Percentiles rank a stretch among this genome's conserved stretches.
Evolutionary conservation across 2,329 filamentous ascomycete species (phyloP).

Genomic region (Chaetomiaceae sp.): DNA sequence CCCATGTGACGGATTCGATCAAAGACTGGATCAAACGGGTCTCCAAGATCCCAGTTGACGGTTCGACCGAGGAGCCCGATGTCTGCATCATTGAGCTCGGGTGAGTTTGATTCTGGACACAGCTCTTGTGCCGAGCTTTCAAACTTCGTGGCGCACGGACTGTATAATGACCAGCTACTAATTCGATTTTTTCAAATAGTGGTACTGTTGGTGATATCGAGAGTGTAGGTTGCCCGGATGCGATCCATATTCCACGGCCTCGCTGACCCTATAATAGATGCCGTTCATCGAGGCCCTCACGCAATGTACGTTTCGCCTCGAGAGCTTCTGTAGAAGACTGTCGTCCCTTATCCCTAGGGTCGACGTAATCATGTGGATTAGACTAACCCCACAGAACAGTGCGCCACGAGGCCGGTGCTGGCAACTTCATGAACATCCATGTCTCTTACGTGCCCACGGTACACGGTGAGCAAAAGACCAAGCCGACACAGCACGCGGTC

Average conservation of each 20-base stretch:
- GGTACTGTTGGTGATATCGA: slow-evolving; percentile 20
- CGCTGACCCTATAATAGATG: slow-evolving; percentile 13
- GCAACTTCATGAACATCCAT: slow-evolving; percentile 84
- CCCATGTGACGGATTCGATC: slow-evolving; percentile 86
- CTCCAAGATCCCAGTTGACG: slow-evolving; percentile 78
- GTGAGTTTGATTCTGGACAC: not conserved
- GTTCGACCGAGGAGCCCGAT: slow-evolving; percentile 76
- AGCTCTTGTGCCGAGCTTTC: not conserved
- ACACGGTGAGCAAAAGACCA: slow-evolving; percentile 81
- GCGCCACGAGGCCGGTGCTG: slow-evolving; percentile 46
- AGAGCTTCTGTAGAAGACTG: too few species aligned
- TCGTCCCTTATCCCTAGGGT: too few species aligned
- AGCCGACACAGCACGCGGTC: slow-evolving; percentile 91
- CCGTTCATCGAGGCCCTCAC: slow-evolving; percentile 20
- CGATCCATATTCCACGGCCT: too few species aligned
- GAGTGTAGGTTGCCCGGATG: slow-evolving; percentile 9
- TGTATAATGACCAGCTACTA: not conserved
- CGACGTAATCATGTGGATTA: too few species aligned
- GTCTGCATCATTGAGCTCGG: slow-evolving; percentile 74
- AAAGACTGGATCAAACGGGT: slow-evolving; percentile 91
- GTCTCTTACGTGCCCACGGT: slow-evolving; percentile 79
- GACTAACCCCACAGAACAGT: not conserved
- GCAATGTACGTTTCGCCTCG: slow-evolving; percentile 16
- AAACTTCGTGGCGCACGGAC: too few species aligned
- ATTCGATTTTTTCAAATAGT: slow-evolving; percentile 6